Base-by-base conservation (phyloP, 1,284 basidiomycete species). In the Thecaphora thlaspeos region DNA sequence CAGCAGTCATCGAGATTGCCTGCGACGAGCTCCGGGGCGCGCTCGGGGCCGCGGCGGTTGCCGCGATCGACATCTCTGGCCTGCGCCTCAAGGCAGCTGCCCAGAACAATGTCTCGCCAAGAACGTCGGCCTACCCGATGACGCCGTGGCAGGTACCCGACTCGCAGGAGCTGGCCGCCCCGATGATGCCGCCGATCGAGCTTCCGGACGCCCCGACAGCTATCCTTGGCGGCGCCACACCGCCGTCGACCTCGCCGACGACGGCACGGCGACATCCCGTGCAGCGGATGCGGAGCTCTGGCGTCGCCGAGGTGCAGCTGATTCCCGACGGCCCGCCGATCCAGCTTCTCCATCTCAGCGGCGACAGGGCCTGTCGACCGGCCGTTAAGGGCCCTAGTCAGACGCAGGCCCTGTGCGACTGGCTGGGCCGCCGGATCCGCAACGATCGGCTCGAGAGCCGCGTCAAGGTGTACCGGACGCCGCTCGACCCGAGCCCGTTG, bases 31-130 rank as follows among this genome's bases (percentile, higher is more conserved):
- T 62, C 14, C 46, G 32, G 12, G 45, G 57, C 21, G 56, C 51
- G 21, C 43, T 62, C n/a, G 55, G 48, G 2, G 60, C 60, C 5
- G 43, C 48, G n/a, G 60, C 43, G 4, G 55, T 62, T 2, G 60
- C 46, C 21, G 60, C 55, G 9, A 57, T 62, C 34, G 60, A 62
- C 17, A 42, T 62, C 39, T 55, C 48, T 48, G 54, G 53, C 40
- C 57, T 57, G 40, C 60, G 55, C 32, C 44, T 61, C 41, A 28
- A 47, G 14, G 46, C 46, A 14, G 32, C 40, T 15, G 26, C 49
- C 4, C 21, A 30, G 21, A 41, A 36, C 30, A 43, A 28, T 34
- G 44, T 49, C 36, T 61, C 58, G 12, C 58, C 52, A 3, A 50
- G 58, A 5, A 38, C 28, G 24, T 57, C 54, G n/a, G 38, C 37